Evolutionary conservation across 2,329 filamentous ascomycete genomes (phyloP).

Genomic region (Colletotrichum sp.): DNA sequence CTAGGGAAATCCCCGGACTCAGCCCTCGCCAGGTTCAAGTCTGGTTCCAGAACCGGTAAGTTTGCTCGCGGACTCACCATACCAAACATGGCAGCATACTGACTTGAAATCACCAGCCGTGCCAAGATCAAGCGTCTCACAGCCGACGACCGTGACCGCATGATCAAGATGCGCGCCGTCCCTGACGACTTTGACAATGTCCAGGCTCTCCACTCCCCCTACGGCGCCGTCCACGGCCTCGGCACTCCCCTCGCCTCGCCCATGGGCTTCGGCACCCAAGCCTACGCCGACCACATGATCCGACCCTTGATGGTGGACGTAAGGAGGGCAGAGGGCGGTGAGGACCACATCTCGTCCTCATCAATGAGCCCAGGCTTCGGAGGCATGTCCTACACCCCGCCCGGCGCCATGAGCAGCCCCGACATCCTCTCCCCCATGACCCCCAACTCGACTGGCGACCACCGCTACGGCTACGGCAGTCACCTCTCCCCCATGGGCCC

Average conservation of each 20-base stretch:
- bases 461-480: constrained; percentile 58
- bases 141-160: constrained; percentile 72
- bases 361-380: constrained; percentile 73
- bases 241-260: constrained; percentile 53
- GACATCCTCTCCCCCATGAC: constrained; percentile 64
- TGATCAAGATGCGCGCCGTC: constrained; percentile 75
- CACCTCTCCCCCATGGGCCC: constrained; percentile 54
- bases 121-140: constrained; percentile 76
- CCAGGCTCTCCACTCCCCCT: constrained; percentile 71
- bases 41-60: constrained; percentile 97
- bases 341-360: constrained; percentile 71
- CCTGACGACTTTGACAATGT: constrained; percentile 75
- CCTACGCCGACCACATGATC: constrained; percentile 66
- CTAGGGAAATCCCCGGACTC: constrained; percentile 87
- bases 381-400: constrained; percentile 67
- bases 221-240: constrained; percentile 64
- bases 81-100: not conserved
- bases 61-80: not conserved
- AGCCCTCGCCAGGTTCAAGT: constrained; percentile 95
- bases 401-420: constrained; percentile 52
- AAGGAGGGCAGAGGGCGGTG: constrained; percentile 61
- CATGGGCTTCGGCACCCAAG: constrained; percentile 51
- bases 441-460: constrained; percentile 39
- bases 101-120: constrained; percentile 48
- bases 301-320: constrained; percentile 74